phyloP scores from a whole-genome alignment of 2,329 filamentous ascomycete species.

The Pseudopithomyces maydicus region DNA sequence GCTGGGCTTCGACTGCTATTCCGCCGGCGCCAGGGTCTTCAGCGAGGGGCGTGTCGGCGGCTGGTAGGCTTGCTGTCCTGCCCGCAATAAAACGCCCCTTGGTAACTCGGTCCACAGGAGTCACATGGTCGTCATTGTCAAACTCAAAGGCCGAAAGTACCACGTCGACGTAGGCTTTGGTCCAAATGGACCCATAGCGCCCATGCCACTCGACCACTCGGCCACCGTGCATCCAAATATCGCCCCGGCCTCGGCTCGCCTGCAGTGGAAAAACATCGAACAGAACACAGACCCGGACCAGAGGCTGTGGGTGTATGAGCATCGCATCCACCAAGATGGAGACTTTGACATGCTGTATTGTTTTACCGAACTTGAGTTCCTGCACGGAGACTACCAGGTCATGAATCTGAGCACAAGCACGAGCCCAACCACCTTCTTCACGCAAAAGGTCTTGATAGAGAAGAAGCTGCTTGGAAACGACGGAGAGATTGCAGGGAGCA shows the following conservation, averaged over 20 bases:
- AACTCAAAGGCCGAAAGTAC: constrained; percentile 38
- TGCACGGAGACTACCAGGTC: constrained; percentile 35
- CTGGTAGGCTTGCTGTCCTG: constrained; percentile 26
- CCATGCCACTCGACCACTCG: constrained; percentile 44
- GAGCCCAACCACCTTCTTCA: constrained; percentile 38
- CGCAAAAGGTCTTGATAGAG: constrained; percentile 47
- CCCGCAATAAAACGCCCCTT: background rate
- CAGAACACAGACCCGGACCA: constrained; percentile 41
- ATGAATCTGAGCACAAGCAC: constrained; percentile 45
- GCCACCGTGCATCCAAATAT: constrained; percentile 34
- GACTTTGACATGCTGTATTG: constrained; percentile 67
- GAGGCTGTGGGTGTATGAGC: constrained; percentile 53
- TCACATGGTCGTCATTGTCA: constrained; percentile 54
- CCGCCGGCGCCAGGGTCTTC: constrained; percentile 49
- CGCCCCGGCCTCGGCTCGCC: constrained; percentile 34
- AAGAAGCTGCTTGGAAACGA: constrained; percentile 54
- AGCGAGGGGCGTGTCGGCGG: constrained; percentile 30
- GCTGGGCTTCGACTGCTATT: constrained; percentile 55
- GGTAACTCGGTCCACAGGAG: constrained; percentile 32
- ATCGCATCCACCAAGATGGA: constrained; percentile 41
- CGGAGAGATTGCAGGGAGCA: constrained; percentile 44
- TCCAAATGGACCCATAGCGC: constrained; percentile 41
- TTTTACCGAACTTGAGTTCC: constrained; percentile 58
- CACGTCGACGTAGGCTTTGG: constrained; percentile 54
- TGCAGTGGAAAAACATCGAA: constrained; percentile 41